Evolutionary conservation across 2,329 filamentous ascomycete species (phyloP).

Genomic region (Penicillium sp.): DNA sequence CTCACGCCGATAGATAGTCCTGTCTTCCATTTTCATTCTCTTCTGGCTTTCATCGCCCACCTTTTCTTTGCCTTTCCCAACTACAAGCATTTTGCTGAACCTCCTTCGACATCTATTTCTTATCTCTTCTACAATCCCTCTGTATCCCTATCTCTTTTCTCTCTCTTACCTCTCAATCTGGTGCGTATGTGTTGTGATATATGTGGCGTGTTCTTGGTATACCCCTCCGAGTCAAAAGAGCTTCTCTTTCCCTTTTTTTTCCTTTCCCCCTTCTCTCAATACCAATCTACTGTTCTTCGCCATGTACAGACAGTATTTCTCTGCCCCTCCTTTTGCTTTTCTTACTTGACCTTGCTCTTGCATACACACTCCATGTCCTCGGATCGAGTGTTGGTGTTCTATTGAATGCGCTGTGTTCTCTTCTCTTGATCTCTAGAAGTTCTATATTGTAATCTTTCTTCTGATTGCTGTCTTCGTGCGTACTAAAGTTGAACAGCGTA

Average conservation of each 20-base stretch:
- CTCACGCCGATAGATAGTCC: background rate
- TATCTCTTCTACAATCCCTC: constrained; percentile 6
- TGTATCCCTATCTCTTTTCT: constrained; percentile 8
- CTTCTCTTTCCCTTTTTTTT: constrained; percentile 5
- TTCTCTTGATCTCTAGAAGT: background rate
- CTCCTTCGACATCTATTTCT: constrained; percentile 10
- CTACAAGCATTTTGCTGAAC: constrained; percentile 1
- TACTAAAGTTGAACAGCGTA: background rate
- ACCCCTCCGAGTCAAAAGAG: constrained; percentile 21
- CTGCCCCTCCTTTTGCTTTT: background rate
- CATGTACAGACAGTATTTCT: constrained; percentile 9
- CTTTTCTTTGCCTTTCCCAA: background rate
- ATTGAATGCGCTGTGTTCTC: background rate
- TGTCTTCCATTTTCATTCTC: constrained; percentile 2
- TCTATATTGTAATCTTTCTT: background rate
- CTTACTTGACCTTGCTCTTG: background rate
- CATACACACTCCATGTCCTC: constrained; percentile 2
- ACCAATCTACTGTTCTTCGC: constrained; percentile 3
- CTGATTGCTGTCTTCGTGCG: background rate
- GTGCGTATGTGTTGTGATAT: constrained; percentile 16
- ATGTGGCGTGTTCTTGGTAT: constrained; percentile 24
- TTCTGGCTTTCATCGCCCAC: background rate
- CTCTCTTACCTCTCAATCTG: constrained; percentile 8
- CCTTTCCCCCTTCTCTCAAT: constrained; percentile 5
- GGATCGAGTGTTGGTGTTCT: constrained; percentile 4